Evolutionary conservation across 352 stramenopile genomes (phyloP), one percentile per base, ranked within the genome.

Genomic region (Phytopythium sindhum): DNA sequence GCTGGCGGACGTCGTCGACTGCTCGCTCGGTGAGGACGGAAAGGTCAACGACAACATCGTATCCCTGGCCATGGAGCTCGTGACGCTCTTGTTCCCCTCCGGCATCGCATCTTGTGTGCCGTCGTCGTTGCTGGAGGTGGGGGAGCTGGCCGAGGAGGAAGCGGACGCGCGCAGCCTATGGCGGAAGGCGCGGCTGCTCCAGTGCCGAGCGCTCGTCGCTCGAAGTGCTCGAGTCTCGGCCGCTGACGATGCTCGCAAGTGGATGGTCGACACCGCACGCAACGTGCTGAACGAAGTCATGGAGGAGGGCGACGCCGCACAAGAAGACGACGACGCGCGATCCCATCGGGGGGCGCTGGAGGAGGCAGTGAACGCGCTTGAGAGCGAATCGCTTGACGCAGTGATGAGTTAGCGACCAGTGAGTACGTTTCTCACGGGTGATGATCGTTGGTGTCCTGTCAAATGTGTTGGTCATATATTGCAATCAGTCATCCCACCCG

Each of bases 131-230:
- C 75, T 81, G 33, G 47, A 48, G 3, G 77, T 83, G 47, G 80
- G 83, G 3, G 80, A 91, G 33, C 57, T 91, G 29, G 56, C 37
- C 14, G 70, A 86, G 23, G 83, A 90, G 68, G 58, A 62, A 4
- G 54, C 68, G 2, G 83, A 90, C 55, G 78, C 80, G 19, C 47
- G 42, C 2, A 48, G 54, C 12, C 57, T 89, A 8, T 89, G 77
- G 77, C 70, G 60, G 15, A 72, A 74, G 4, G 65, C 79, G 48
- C 70, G 79, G 29, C 60, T 88, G 14, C 69, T 71, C 6, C 80
- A 91, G 55, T 88, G 77, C 54, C 42, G 51, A 15, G 48, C n/a
- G 29, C 33, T 51, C 33, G 35, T 60, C 48, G 17, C 26, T 23
- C 26, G 10, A 35, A 24, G 26, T 5, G 6, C 26, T 23, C 28